phyloP scores from a whole-genome alignment of 2,329 filamentous ascomycete genomes.

The Fusarium sp. region DNA sequence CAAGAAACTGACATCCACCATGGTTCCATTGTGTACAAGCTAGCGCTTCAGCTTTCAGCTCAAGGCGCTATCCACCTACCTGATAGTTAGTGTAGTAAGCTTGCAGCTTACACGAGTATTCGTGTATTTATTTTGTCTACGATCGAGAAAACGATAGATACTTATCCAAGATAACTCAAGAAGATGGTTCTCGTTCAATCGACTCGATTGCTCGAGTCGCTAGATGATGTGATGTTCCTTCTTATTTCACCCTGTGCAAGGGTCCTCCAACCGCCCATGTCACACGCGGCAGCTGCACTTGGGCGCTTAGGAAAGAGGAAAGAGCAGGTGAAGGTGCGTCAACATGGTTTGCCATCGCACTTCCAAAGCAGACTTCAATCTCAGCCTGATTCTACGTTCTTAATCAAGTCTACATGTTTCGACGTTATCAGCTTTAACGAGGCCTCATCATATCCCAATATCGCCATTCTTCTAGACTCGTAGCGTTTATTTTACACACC shows the following conservation, averaged over 20 bases:
- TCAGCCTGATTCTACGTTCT: not conserved
- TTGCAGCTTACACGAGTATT: not conserved
- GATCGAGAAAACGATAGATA: not conserved
- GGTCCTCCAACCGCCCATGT: conserved; percentile 22
- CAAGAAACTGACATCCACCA: conserved; percentile 7
- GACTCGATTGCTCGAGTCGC: not conserved
- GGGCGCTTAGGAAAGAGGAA: conserved; percentile 16
- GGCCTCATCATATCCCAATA: not conserved
- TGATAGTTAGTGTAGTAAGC: not conserved
- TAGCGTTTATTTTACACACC: not conserved
- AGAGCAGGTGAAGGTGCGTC: conserved; percentile 12
- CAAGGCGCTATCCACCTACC: not conserved
- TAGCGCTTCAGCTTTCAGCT: not conserved
- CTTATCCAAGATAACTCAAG: not conserved
- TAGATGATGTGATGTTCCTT: not conserved
- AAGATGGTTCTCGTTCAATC: not conserved
- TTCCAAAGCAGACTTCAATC: not conserved
- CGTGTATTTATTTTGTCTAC: not conserved
- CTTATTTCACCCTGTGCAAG: conserved; percentile 7
- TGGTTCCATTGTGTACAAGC: not conserved
- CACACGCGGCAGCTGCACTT: conserved; percentile 6
- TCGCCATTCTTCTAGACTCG: not conserved
- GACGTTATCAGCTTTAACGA: not conserved
- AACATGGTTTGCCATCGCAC: not conserved
- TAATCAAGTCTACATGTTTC: not conserved